Percentiles rank a stretch among this genome's conserved stretches.
Evolutionary conservation across 1,139 yeast genomes (phyloP).

Genomic region (Yamadazyma conglobata): DNA sequence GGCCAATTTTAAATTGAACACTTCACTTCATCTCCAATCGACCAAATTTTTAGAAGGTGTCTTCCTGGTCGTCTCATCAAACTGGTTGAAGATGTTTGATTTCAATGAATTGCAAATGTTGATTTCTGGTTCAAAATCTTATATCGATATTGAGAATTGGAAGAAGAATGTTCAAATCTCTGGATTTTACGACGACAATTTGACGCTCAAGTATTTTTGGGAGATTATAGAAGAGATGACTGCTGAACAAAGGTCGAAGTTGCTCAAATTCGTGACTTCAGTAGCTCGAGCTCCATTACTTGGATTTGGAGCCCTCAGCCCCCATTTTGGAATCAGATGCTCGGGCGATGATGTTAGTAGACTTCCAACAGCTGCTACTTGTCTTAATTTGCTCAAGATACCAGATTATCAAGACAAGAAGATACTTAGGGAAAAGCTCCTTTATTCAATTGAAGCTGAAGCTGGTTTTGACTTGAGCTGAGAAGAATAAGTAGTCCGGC

Average conservation of each 20-base stretch:
- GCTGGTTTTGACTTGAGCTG: slow-evolving; percentile 89
- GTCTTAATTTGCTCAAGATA: slow-evolving; percentile 80
- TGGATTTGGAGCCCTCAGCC: slow-evolving; percentile 74
- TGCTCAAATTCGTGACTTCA: slow-evolving; percentile 85
- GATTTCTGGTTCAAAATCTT: slow-evolving; percentile 75
- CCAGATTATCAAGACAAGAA: slow-evolving; percentile 75
- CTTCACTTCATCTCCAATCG: slow-evolving; percentile 56
- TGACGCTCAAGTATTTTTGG: slow-evolving; percentile 67
- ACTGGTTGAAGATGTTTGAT: slow-evolving; percentile 83
- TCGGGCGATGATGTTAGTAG: slow-evolving; percentile 55
- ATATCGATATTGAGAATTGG: slow-evolving; percentile 70
- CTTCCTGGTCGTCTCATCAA: slow-evolving; percentile 60
- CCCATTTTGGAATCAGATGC: slow-evolving; percentile 77
- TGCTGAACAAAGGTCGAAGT: slow-evolving; percentile 54
- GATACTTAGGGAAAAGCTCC: slow-evolving; percentile 55
- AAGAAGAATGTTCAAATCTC: slow-evolving; percentile 60
- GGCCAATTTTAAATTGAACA: slow-evolving; percentile 76
- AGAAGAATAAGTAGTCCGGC: slow-evolving; percentile 3
- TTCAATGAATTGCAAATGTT: slow-evolving; percentile 79
- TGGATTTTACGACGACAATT: slow-evolving; percentile 58
- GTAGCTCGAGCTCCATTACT: slow-evolving; percentile 87
- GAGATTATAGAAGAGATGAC: slow-evolving; percentile 67
- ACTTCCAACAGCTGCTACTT: slow-evolving; percentile 90
- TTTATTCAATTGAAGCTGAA: slow-evolving; percentile 74
- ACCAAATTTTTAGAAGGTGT: slow-evolving; percentile 69